Conservation (phyloP, 768 basidiomycete species). For the Ephemerocybe angulata region DNA sequence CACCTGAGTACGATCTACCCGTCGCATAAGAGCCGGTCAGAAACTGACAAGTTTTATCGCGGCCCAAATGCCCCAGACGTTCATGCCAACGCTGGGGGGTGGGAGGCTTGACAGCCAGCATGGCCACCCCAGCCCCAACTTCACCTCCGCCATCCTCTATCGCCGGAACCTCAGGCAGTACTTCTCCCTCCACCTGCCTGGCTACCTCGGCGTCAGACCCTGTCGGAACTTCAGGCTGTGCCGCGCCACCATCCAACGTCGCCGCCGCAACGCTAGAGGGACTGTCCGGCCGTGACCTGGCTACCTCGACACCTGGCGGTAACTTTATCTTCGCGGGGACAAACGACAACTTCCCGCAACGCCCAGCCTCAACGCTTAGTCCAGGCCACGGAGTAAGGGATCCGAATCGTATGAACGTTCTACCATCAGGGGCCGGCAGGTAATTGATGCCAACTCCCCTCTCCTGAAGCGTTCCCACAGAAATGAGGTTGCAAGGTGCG, state of each 20-base stretch:
- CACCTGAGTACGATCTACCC: slow-evolving; percentile 12
- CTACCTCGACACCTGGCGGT: not conserved
- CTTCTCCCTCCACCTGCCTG: too few relatives aligned
- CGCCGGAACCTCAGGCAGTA: too few relatives aligned
- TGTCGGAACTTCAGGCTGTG: not conserved
- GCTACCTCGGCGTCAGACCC: not conserved
- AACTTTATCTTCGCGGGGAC: not conserved
- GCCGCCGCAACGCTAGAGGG: too few relatives aligned
- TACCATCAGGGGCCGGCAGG: not conserved
- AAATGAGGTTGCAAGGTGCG: not conserved
- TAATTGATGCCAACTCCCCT: not conserved
- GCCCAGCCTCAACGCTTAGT: not conserved
- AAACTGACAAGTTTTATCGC: slow-evolving; percentile 14
- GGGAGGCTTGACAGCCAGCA: too few relatives aligned
- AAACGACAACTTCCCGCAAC: not conserved
- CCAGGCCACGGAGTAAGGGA: not conserved
- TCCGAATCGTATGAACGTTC: not conserved
- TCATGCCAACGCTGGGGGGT: not conserved
- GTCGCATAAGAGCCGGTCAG: slow-evolving; percentile 16
- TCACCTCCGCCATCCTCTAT: not conserved
- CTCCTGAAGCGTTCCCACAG: not conserved
- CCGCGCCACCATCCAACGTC: too few relatives aligned
- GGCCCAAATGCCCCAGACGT: slow-evolving; percentile 15
- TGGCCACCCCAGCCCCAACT: not conserved
- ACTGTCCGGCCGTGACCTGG: too few relatives aligned